phyloP scores from a whole-genome alignment of 2,329 filamentous ascomycete genomes.

The Diaporthe aspalathi region DNA sequence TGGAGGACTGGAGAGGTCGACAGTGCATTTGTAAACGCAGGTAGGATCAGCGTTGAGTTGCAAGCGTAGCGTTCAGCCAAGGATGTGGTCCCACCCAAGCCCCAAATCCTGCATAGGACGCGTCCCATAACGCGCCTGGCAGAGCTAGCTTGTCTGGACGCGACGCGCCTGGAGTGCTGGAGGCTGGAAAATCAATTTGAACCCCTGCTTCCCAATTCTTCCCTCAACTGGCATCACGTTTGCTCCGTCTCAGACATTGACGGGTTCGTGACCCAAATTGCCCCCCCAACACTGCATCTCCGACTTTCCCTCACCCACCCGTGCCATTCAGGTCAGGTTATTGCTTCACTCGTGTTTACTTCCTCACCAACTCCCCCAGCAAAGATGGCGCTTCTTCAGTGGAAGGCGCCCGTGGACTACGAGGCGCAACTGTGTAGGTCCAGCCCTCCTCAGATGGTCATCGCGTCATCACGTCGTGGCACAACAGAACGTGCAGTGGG shows the following conservation, averaged over 20 bases:
- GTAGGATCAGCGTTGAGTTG: neutral
- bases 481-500: neutral
- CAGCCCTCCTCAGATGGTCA: slow-evolving; percentile 25
- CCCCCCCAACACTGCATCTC: slow-evolving; percentile 1
- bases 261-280: slow-evolving; percentile 12
- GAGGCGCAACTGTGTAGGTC: slow-evolving; percentile 81
- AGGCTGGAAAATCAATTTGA: slow-evolving; percentile 33
- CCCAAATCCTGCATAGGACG: neutral
- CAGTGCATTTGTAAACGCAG: neutral
- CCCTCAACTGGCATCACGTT: slow-evolving; percentile 26
- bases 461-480: too few species aligned
- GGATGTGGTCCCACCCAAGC: neutral
- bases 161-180: slow-evolving; percentile 23
- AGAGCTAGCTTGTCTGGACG: slow-evolving; percentile 12
- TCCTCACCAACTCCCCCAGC: slow-evolving; percentile 39
- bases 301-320: neutral
- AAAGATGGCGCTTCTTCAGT: slow-evolving; percentile 86
- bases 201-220: slow-evolving; percentile 27
- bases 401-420: slow-evolving; percentile 86
- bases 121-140: slow-evolving; percentile 15
- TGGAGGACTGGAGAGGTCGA: neutral
- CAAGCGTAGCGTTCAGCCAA: neutral
- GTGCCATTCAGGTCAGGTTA: neutral
- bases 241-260: slow-evolving; percentile 17
- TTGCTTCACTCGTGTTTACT: neutral